Evolutionary conservation across 2,329 filamentous ascomycete species (phyloP).

Genomic region (Colletotrichum sp.): DNA sequence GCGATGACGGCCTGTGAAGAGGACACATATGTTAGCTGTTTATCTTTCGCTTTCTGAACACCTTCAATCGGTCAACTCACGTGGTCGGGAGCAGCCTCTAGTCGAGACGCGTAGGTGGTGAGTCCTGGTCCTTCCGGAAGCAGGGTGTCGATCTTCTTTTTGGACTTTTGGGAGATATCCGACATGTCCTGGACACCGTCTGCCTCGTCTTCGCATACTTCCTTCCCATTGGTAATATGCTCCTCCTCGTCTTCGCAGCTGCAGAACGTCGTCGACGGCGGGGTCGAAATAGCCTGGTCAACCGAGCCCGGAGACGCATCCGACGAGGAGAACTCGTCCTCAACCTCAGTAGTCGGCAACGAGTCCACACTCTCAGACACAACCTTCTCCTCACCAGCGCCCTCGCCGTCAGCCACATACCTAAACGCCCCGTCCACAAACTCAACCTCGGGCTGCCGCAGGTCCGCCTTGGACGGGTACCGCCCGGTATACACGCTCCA

Average conservation of each 20-base stretch:
- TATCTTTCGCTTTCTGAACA: neutral
- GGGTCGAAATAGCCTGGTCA: neutral
- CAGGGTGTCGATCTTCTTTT: neutral
- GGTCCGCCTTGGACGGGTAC: neutral
- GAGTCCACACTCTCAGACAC: neutral
- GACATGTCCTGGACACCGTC: neutral
- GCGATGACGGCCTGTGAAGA: neutral
- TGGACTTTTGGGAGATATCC: neutral
- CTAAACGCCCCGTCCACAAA: neutral
- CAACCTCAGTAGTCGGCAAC: neutral
- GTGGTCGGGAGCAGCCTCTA: neutral
- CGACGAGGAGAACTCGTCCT: neutral
- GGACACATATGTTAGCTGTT: no score
- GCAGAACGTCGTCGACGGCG: neutral
- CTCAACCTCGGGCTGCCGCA: neutral
- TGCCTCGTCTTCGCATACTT: neutral
- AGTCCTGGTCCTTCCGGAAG: neutral
- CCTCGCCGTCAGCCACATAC: neutral
- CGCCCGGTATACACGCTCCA: neutral
- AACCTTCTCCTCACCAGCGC: neutral
- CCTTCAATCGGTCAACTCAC: fast-evolving
- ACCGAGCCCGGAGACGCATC: neutral
- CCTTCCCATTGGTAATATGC: neutral
- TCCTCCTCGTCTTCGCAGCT: neutral
- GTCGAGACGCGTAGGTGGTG: neutral